Evolutionary conservation across 768 basidiomycete species (phyloP).

Genomic region (Amanita pallidorosea): DNA sequence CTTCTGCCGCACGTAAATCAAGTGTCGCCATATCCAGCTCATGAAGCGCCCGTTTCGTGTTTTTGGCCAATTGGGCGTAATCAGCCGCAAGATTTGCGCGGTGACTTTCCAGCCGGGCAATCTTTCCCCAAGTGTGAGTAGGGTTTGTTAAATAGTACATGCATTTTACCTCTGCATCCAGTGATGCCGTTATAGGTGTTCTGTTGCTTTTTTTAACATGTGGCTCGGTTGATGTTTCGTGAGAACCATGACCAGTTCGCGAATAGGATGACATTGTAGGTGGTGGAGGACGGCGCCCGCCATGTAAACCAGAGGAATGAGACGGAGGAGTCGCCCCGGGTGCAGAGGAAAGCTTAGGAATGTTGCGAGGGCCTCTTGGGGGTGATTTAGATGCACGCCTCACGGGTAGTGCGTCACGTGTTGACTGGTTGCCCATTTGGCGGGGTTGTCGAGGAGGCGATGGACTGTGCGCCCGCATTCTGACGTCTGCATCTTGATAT

Average conservation of each 20-base stretch:
- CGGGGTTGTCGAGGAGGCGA: conserved; percentile 16
- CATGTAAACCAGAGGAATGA: conserved; percentile 9
- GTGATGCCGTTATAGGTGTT: conserved; percentile 4
- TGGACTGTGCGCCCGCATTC: conserved; percentile 12
- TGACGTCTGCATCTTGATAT: conserved; percentile 10
- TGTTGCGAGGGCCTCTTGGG: conserved; percentile 28
- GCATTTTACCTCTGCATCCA: conserved; percentile 14
- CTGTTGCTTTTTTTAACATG: conserved; percentile 2
- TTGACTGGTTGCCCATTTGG: conserved; percentile 8
- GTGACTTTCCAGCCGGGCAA: conserved; percentile 25
- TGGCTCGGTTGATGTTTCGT: neutral
- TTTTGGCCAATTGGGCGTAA: conserved; percentile 26
- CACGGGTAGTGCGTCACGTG: conserved; percentile 9
- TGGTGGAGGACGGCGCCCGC: conserved; percentile 11
- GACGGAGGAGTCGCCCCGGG: conserved; percentile 11
- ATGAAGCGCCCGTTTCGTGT: conserved; percentile 38
- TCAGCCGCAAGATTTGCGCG: conserved; percentile 29
- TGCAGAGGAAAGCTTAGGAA: conserved; percentile 11
- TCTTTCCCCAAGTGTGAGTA: conserved; percentile 10
- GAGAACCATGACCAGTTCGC: neutral
- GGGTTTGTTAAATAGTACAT: neutral
- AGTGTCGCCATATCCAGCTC: conserved; percentile 52
- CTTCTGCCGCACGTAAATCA: conserved; percentile 50
- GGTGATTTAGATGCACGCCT: conserved; percentile 22
- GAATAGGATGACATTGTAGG: neutral